These are phyloP conservation scores for Xylariaceae sp. DNA, from an alignment of 2,329 filamentous ascomycete species.

Conservation along the genomic window DNA sequence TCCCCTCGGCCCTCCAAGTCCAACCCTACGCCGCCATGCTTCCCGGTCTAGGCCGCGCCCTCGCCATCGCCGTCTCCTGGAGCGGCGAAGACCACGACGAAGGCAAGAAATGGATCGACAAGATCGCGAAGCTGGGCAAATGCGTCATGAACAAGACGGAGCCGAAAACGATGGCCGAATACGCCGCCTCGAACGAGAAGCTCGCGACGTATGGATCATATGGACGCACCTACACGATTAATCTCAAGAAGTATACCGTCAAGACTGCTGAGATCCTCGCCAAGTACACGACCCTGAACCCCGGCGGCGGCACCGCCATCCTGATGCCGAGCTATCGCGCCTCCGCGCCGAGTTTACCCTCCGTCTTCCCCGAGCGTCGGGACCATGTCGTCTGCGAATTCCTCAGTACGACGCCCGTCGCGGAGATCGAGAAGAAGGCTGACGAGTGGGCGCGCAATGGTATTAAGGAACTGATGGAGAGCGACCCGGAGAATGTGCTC, in stretches of 20 bases:
- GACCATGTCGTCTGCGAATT: conserved; percentile 36
- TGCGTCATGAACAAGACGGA: conserved; percentile 19
- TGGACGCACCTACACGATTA: conserved; percentile 22
- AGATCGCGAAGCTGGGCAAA: conserved; percentile 10
- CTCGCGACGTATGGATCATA: conserved; percentile 22
- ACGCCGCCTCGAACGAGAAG: conserved; percentile 18
- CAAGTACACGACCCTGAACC: conserved; percentile 19
- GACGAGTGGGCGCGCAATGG: conserved; percentile 24
- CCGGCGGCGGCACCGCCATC: conserved; percentile 26
- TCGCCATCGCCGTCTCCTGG: conserved; percentile 32
- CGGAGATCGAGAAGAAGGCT: conserved; percentile 23
- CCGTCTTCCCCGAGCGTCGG: conserved; percentile 30
- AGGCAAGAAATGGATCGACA: conserved; percentile 19
- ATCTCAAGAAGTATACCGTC: conserved; percentile 23
- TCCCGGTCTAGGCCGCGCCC: conserved; percentile 27
- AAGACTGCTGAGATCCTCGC: conserved; percentile 28
- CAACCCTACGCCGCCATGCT: conserved; percentile 31
- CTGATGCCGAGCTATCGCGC: conserved; percentile 32
- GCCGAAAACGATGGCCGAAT: conserved; percentile 11
- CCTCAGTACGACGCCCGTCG: conserved; percentile 24
- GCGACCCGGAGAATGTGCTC: conserved; percentile 25
- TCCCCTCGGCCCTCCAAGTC: conserved; percentile 12
- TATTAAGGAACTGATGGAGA: conserved; percentile 19
- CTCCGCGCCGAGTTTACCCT: conserved; percentile 26
- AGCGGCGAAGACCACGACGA: conserved; percentile 28